Percentiles rank a stretch among this genome's conserved stretches.
Evolutionary conservation across 495 filamentous ascomycete species (phyloP).

Genomic region (Friedmanniomyces simplex): DNA sequence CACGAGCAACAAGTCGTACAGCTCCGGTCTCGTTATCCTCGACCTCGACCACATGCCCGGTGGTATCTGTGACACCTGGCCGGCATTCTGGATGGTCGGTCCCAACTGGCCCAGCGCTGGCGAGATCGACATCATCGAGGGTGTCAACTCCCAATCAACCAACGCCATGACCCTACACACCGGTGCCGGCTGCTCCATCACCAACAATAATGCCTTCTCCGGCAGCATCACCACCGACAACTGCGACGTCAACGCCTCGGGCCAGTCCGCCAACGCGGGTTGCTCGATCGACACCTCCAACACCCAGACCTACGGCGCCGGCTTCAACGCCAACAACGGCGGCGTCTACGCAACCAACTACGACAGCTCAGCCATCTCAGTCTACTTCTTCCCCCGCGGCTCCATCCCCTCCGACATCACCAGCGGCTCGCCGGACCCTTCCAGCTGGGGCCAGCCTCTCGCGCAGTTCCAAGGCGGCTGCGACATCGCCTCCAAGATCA

Average conservation of each 20-base stretch:
- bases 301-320: slow-evolving; percentile 43
- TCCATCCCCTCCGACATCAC: slow-evolving; percentile 48
- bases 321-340: slow-evolving; percentile 62
- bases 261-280: slow-evolving; percentile 43
- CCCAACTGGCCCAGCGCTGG: slow-evolving; percentile 31
- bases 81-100: slow-evolving; percentile 34
- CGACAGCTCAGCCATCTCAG: slow-evolving; percentile 53
- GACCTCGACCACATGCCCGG: slow-evolving; percentile 34
- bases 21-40: slow-evolving; percentile 27
- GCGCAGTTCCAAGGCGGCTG: slow-evolving; percentile 46
- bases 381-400: slow-evolving; percentile 68
- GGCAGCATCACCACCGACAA: slow-evolving; percentile 27
- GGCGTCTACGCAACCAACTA: slow-evolving; percentile 75
- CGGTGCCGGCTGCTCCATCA: slow-evolving; percentile 15
- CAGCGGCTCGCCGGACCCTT: slow-evolving; percentile 47
- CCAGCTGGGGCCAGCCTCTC: slow-evolving; percentile 54
- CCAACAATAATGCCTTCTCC: slow-evolving; percentile 37
- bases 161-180: slow-evolving; percentile 64
- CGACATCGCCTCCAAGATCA: slow-evolving; percentile 23
- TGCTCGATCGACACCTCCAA: slow-evolving; percentile 25
- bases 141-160: slow-evolving; percentile 55
- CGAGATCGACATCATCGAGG: slow-evolving; percentile 69
- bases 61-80: slow-evolving; percentile 35
- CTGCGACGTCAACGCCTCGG: slow-evolving; percentile 45
- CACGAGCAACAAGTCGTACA: slow-evolving; percentile 31